A percentile compares a stretch with the other conserved stretches of the same genome.
These are phyloP conservation scores for Colletotrichum coccodes DNA, from an alignment of 2,329 filamentous ascomycete genomes.

Conservation along the genomic window DNA sequence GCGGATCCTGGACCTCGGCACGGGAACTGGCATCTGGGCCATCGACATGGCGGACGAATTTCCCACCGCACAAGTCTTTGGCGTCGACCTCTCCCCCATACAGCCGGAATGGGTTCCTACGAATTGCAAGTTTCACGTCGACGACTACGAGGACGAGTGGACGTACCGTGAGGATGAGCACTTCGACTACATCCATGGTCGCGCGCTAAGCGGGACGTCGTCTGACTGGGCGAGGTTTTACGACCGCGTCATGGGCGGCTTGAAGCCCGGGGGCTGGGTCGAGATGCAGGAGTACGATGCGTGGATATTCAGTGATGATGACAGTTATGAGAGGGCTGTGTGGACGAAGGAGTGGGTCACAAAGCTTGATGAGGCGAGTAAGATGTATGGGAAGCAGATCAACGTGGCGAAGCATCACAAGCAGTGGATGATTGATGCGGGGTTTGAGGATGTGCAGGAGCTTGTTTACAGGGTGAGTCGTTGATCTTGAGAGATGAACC, in stretches of 20 bases:
- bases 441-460: slow-evolving; percentile 48
- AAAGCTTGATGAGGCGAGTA: slow-evolving; percentile 47
- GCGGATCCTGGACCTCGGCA: slow-evolving; percentile 66
- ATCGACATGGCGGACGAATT: slow-evolving; percentile 56
- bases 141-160: slow-evolving; percentile 69
- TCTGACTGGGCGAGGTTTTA: slow-evolving; percentile 47
- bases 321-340: slow-evolving; percentile 47
- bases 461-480: slow-evolving; percentile 40
- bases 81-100: slow-evolving; percentile 68
- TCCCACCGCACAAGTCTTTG: slow-evolving; percentile 58
- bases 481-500: accelerated
- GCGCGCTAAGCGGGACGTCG: slow-evolving; percentile 43
- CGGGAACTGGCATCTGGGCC: slow-evolving; percentile 70
- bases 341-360: slow-evolving; percentile 52
- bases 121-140: slow-evolving; percentile 73
- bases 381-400: slow-evolving; percentile 49
- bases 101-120: slow-evolving; percentile 66
- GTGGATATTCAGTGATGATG: slow-evolving; percentile 50
- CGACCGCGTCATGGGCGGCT: slow-evolving; percentile 34
- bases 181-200: slow-evolving; percentile 47
- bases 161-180: slow-evolving; percentile 50
- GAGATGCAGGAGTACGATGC: slow-evolving; percentile 52
- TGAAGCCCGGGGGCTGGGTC: slow-evolving; percentile 48
- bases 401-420: slow-evolving; percentile 49
- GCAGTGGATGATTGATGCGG: slow-evolving; percentile 50